Evolutionary conservation across 1,139 yeast genomes (phyloP).

Genomic region (Yamadazyma membranifaciens): DNA sequence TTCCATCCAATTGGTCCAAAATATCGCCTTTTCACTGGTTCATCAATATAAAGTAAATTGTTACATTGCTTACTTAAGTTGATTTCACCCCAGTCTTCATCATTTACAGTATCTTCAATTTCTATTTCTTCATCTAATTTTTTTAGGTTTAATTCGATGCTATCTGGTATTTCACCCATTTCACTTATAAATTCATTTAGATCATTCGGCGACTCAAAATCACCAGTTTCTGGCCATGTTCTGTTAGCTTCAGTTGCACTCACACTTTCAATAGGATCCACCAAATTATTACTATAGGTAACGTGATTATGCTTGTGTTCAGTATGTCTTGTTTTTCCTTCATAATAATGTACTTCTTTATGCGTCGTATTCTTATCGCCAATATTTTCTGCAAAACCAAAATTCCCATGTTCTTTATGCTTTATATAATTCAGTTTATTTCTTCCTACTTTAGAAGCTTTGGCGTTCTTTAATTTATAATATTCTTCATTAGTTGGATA

Average conservation of each 20-base stretch:
- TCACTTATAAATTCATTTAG: too few species aligned
- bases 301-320: too few species aligned
- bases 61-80: neutral
- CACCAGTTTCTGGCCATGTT: too few species aligned
- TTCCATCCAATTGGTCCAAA: constrained; percentile 39
- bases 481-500: constrained; percentile 3
- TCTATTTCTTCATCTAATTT: constrained; percentile 1
- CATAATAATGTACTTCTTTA: neutral
- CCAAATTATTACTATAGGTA: too few species aligned
- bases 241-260: too few species aligned
- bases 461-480: neutral
- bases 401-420: neutral
- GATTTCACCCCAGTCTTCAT: neutral
- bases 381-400: neutral
- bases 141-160: neutral
- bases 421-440: neutral
- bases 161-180: neutral
- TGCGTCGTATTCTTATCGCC: neutral
- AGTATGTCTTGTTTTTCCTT: too few species aligned
- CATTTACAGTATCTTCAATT: constrained; percentile 11
- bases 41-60: neutral
- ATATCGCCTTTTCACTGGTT: constrained; percentile 15
- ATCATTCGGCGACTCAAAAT: too few species aligned
- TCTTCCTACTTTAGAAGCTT: neutral
- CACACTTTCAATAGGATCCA: too few species aligned